A percentile compares a stretch with the other conserved stretches of the same genome.
Conservation (phyloP, 2,329 filamentous ascomycete species). For the Chaetomium globosum region DNA sequence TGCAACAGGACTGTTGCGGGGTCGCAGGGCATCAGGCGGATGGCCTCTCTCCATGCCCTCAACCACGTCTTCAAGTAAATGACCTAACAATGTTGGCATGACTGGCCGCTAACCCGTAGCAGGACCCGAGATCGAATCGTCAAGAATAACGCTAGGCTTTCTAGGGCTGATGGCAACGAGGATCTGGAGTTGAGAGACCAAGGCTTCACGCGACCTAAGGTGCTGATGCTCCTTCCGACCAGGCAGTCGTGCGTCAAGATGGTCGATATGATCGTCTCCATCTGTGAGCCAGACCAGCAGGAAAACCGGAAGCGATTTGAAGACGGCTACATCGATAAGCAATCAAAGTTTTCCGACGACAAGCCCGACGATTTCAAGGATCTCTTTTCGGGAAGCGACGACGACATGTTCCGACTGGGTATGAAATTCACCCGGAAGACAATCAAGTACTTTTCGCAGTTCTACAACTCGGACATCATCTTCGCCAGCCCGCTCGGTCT, state of each 20-base stretch:
- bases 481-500: constrained; percentile 87
- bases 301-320: constrained; percentile 94
- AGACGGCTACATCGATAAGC: constrained; percentile 73
- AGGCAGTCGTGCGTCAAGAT: constrained; percentile 80
- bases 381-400: constrained; percentile 90
- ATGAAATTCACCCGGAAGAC: constrained; percentile 96
- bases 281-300: constrained; percentile 84
- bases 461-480: constrained; percentile 96
- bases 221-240: constrained; percentile 87
- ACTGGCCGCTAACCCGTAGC: constrained; percentile 18
- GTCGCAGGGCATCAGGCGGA: constrained; percentile 66
- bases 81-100: no score
- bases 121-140: constrained; percentile 85
- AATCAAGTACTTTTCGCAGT: constrained; percentile 90
- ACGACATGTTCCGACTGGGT: constrained; percentile 96
- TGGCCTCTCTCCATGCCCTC: constrained; percentile 79
- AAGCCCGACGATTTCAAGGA: constrained; percentile 86
- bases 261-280: constrained; percentile 72
- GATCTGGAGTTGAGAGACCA: constrained; percentile 84
- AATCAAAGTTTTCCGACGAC: constrained; percentile 68
- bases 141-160: constrained; percentile 84
- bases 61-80: constrained; percentile 87
- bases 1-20: constrained; percentile 72
- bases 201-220: constrained; percentile 92
- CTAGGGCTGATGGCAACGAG: constrained; percentile 63